Evolutionary conservation across 2,329 filamentous ascomycete species (phyloP).

Genomic region (Neonectria faginata): DNA sequence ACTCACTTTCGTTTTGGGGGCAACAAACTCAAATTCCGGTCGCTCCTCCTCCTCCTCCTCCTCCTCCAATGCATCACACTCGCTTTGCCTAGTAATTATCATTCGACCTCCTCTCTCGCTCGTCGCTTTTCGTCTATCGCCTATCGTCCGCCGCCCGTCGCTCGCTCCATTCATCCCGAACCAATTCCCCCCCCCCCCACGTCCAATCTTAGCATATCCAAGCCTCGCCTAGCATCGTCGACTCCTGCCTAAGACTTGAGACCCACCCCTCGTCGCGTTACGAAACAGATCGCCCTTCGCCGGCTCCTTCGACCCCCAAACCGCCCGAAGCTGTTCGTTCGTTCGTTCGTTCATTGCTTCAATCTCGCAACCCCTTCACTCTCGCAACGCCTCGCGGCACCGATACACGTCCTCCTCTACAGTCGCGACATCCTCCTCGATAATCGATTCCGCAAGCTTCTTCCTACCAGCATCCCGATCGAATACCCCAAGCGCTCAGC

Average conservation of each 20-base stretch:
- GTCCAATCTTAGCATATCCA: slow-evolving; percentile 16
- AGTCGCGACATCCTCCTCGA: slow-evolving; percentile 15
- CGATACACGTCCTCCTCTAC: slow-evolving; percentile 1
- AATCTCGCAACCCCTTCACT: neutral
- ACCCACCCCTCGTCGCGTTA: slow-evolving; percentile 31
- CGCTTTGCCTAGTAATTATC: slow-evolving; percentile 6
- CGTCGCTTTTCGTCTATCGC: neutral
- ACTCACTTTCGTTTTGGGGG: slow-evolving; percentile 15
- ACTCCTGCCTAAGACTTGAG: slow-evolving; percentile 27
- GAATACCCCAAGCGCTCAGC: slow-evolving; percentile 21
- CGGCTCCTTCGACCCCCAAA: slow-evolving; percentile 18
- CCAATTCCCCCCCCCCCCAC: neutral
- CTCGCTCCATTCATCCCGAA: slow-evolving; percentile 14
- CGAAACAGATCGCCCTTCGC: slow-evolving; percentile 28
- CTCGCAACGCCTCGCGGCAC: slow-evolving; percentile 1
- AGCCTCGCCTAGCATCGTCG: slow-evolving; percentile 20
- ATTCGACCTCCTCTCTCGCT: neutral
- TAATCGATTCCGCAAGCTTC: slow-evolving; percentile 9
- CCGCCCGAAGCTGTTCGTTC: neutral
- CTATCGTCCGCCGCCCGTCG: neutral
- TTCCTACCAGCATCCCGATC: slow-evolving; percentile 6
- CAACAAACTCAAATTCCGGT: slow-evolving; percentile 22
- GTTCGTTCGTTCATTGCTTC: neutral
- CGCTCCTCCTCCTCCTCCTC: slow-evolving; percentile 7
- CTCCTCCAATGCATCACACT: slow-evolving; percentile 4